Evolutionary conservation across 306 rosid species (phyloP).

Genomic region (Pyrus bretschneideri): DNA sequence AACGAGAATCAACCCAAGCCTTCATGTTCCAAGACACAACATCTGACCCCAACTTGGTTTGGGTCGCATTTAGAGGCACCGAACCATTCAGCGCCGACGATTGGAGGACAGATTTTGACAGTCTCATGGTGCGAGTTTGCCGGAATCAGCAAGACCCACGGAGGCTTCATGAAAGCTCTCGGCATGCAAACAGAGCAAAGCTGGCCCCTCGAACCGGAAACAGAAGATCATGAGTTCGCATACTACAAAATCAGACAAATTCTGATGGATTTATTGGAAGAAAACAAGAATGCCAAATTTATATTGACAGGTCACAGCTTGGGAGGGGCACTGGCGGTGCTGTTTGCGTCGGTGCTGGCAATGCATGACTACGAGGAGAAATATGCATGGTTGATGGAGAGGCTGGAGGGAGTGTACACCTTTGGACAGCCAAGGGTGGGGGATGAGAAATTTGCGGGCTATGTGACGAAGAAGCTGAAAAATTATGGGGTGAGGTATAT

Average conservation of each 20-base stretch:
- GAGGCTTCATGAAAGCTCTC: constrained; percentile 68
- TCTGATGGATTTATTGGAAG: constrained; percentile 26
- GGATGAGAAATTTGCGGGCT: constrained; percentile 44
- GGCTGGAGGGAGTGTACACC: constrained; percentile 60
- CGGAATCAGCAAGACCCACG: constrained; percentile 49
- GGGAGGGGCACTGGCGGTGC: constrained; percentile 71
- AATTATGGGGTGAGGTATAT: constrained; percentile 39
- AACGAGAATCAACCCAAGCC: constrained; percentile 38
- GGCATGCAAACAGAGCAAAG: constrained; percentile 34
- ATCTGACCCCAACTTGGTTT: constrained; percentile 39
- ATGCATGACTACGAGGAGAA: constrained; percentile 38
- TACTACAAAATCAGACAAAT: constrained; percentile 47
- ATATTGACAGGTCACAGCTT: constrained; percentile 73
- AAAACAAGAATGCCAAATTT: constrained; percentile 47
- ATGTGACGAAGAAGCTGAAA: constrained; percentile 31
- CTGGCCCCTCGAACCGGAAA: constrained; percentile 58
- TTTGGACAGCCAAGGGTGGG: constrained; percentile 87
- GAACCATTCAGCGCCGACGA: constrained; percentile 46
- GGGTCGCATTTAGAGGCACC: constrained; percentile 76
- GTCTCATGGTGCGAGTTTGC: constrained; percentile 64
- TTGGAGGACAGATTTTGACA: constrained; percentile 57
- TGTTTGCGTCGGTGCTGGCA: constrained; percentile 47
- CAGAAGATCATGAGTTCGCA: constrained; percentile 25
- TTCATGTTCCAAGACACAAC: constrained; percentile 38
- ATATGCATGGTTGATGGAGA: constrained; percentile 35